Evolutionary conservation across 192 early-diverging fungal species (phyloP).

Genomic region (Backusella australiensis): DNA sequence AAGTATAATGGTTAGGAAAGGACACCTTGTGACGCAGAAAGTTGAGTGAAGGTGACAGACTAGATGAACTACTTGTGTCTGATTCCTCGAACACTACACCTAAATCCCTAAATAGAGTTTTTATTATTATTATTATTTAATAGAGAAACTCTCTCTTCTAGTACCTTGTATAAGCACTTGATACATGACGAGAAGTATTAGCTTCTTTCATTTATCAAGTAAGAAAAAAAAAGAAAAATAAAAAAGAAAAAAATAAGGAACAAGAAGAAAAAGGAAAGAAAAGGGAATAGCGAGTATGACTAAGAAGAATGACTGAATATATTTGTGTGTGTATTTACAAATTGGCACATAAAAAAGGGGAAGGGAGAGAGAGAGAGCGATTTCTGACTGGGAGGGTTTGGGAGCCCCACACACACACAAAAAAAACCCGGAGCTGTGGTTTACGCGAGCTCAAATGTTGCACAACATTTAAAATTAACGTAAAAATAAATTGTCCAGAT

Average conservation of each 20-base stretch:
- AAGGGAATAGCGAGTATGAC: neutral
- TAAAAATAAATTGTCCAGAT: neutral
- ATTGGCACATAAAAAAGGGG: neutral
- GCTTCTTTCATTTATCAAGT: neutral
- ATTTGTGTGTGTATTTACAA: neutral
- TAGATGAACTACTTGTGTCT: neutral
- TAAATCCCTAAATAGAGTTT: slow-evolving; percentile 15
- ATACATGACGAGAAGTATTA: slow-evolving; percentile 1
- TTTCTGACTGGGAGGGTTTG: neutral
- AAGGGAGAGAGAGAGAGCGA: neutral
- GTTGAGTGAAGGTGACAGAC: neutral
- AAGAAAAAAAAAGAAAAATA: slow-evolving; percentile 12
- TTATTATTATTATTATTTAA: neutral
- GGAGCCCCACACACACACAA: neutral
- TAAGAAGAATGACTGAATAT: neutral
- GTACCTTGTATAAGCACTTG: neutral
- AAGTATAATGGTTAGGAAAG: neutral
- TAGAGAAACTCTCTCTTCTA: neutral
- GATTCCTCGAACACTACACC: slow-evolving; percentile 20
- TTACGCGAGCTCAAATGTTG: neutral
- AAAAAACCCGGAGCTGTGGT: neutral
- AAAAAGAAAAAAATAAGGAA: neutral
- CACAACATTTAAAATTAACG: neutral
- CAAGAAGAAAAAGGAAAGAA: neutral
- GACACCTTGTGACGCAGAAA: neutral